Evolutionary conservation across 1,284 basidiomycete genomes (phyloP), one percentile per base, ranked within the genome.

Genomic region (Cystobasidiaceae sp.): DNA sequence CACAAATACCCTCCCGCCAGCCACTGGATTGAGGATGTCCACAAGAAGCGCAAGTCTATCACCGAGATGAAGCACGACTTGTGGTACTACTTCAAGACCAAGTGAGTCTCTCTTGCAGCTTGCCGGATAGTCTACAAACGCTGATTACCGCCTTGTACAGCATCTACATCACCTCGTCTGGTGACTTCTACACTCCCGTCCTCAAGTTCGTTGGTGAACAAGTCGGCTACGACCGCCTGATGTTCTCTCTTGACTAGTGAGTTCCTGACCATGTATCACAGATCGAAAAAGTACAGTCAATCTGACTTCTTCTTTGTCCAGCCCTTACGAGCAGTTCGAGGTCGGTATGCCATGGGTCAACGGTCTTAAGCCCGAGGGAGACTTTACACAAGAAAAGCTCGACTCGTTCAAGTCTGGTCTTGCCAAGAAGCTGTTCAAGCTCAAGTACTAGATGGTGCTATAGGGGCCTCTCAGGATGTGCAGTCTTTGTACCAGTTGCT

Each of bases 201-300:
- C 69, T 73, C 52, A 73, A 72, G 56, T 72, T 71, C 25, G 71
- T 72, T 28, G 69, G 68, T 44, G 68, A 69, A 21, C 71, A 73
- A 55, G 67, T 73, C 28, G 55, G 75, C 27, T 68, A 72, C n/a
- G 75, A 76, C 59, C 71, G 74, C 21, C 69, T 76, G 60, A 70
- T 75, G n/a, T 75, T 75, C 71, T 75, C 75, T 5, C 74, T 75
- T 68, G 75, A 76, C 72, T 75, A 74, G 60, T 62, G 32, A 51
- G 60, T 52, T 3, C 37, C 11, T 23, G 32, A 21, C 5, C 23
- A 1, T n/a, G 28, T 1, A 1, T 30, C 23, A 33, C n/a, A 37
- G 44, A n/a, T 34, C 15, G 37, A 19, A 39, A 21, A 4, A 45
- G 28, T 15, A 34, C 44, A 21, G 17, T 44, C 33, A 15, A 41